These are phyloP conservation scores for Candida rishiriensis DNA, from an alignment of 805 yeast genomes.

Conservation along the genomic window DNA sequence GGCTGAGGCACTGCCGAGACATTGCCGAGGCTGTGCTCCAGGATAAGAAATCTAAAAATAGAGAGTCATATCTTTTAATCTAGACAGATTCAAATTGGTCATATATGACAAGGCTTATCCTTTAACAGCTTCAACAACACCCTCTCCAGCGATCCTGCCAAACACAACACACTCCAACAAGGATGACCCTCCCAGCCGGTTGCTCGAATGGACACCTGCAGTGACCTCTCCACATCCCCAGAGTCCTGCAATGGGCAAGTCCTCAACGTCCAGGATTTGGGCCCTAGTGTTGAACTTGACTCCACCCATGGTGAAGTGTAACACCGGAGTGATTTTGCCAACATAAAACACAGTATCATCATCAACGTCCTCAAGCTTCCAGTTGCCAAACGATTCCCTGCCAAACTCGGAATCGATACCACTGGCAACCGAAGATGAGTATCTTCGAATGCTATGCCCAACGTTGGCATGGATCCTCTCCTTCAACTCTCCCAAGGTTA, in stretches of 20 bases:
- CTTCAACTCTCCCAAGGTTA: constrained; percentile 40
- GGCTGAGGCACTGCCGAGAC: too few species aligned
- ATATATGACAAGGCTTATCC: too few species aligned
- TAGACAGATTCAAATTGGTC: too few species aligned
- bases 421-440: constrained; percentile 3
- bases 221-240: constrained; percentile 68
- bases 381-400: constrained; percentile 14
- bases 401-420: constrained; percentile 8
- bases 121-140: constrained; percentile 23
- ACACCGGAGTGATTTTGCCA: constrained; percentile 50
- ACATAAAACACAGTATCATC: constrained; percentile 36
- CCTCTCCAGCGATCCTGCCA: constrained; percentile 49
- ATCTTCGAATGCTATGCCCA: constrained; percentile 6
- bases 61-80: too few species aligned
- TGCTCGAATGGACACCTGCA: constrained; percentile 67
- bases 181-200: constrained; percentile 60
- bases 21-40: too few species aligned
- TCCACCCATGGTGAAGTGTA: constrained; percentile 71
- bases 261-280: constrained; percentile 30
- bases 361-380: constrained; percentile 9
- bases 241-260: constrained; percentile 39
- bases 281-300: constrained; percentile 47
- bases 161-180: constrained; percentile 61
- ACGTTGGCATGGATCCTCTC: constrained; percentile 26
- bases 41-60: too few species aligned